Evolutionary conservation across 2,329 filamentous ascomycete species (phyloP).

Genomic region (Chalaropsis ovoidea): DNA sequence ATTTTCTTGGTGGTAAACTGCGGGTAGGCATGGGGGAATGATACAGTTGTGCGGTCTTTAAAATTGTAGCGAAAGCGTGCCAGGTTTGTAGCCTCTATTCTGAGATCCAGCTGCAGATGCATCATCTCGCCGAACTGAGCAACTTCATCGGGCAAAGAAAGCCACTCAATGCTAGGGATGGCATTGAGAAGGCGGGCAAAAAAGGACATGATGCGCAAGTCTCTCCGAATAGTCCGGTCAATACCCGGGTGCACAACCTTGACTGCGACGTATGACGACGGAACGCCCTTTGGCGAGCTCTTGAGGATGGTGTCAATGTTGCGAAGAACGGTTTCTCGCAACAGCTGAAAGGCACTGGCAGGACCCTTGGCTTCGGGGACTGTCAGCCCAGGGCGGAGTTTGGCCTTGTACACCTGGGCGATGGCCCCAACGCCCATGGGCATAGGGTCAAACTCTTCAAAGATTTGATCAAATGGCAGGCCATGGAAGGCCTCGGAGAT

Average conservation of each 20-base stretch:
- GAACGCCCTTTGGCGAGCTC: conserved; percentile 71
- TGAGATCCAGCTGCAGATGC: conserved; percentile 87
- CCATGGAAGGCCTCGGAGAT: conserved; percentile 75
- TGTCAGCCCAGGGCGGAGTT: conserved; percentile 65
- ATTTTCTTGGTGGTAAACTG: conserved; percentile 89
- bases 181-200: conserved; percentile 76
- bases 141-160: conserved; percentile 91
- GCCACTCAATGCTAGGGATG: conserved; percentile 92
- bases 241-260: conserved; percentile 92
- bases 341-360: conserved; percentile 24
- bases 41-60: conserved; percentile 78
- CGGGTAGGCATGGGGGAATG: conserved; percentile 89
- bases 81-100: conserved; percentile 88
- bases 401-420: conserved; percentile 94
- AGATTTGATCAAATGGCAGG: conserved; percentile 75
- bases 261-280: conserved; percentile 85
- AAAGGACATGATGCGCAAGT: conserved; percentile 86
- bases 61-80: conserved; percentile 84
- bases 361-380: conserved; percentile 31
- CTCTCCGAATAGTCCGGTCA: conserved; percentile 79
- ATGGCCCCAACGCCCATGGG: conserved; percentile 92
- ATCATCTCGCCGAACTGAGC: conserved; percentile 96
- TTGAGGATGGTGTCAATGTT: conserved; percentile 83
- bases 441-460: conserved; percentile 84
- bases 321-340: conserved; percentile 47